Evolutionary conservation across 2,329 filamentous ascomycete genomes (phyloP).

Genomic region (Epichloe elymi): DNA sequence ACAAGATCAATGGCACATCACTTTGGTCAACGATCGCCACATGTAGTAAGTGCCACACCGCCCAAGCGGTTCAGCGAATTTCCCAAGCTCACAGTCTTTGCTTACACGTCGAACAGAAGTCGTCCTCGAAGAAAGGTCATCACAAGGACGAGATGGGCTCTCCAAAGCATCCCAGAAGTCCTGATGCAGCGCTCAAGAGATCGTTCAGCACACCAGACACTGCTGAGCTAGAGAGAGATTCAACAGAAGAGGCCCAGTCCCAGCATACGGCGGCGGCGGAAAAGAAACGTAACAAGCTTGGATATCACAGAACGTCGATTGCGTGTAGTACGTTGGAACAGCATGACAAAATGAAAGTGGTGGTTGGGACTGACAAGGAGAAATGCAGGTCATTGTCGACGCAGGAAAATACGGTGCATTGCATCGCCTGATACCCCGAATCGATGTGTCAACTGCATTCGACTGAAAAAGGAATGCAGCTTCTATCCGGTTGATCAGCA

Average conservation of each 20-base stretch:
- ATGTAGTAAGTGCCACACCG: conserved; percentile 1
- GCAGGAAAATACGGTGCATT: conserved; percentile 87
- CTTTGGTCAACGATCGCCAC: conserved; percentile 1
- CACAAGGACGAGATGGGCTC: conserved; percentile 3
- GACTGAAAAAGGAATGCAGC: conserved; percentile 86
- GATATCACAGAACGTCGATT: conserved; percentile 89
- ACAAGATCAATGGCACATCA: conserved; percentile 3
- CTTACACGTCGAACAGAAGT: not conserved
- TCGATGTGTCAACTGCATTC: conserved; percentile 84
- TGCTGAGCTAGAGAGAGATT: conserved; percentile 26
- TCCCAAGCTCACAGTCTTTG: not conserved
- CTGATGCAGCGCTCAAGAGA: conserved; percentile 29
- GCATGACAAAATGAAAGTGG: not conserved
- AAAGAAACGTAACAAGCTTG: conserved; percentile 72
- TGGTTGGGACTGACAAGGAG: not conserved
- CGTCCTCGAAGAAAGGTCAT: not conserved
- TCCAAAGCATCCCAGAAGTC: conserved; percentile 17
- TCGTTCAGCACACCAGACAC: conserved; percentile 37
- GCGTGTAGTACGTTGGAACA: conserved; percentile 68
- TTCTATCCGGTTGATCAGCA: conserved; percentile 82
- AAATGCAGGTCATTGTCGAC: conserved; percentile 66
- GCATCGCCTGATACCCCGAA: conserved; percentile 62
- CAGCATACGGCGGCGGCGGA: conserved; percentile 27
- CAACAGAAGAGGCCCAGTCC: conserved; percentile 13
- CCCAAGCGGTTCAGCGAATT: not conserved